Evolutionary conservation across 306 rosid genomes (phyloP), one percentile per base, ranked within the genome.

Genomic region (Parietaria judaica): DNA sequence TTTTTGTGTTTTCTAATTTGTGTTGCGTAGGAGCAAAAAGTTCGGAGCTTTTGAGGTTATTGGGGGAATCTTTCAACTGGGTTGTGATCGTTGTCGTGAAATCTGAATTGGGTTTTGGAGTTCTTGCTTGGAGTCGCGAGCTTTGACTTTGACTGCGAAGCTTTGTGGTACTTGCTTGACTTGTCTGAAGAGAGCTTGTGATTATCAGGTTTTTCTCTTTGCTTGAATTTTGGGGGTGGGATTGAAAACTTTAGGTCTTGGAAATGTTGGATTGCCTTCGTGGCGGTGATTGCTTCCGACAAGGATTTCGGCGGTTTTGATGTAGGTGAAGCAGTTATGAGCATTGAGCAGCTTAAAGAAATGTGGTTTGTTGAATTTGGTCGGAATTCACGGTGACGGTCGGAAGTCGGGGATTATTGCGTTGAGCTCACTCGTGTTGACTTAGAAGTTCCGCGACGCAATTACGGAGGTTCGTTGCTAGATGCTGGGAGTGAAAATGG

Each of bases 401-500:
- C 16, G 6, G 3, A 54, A 52, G 14, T 51, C 50, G 41, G 69
- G 31, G 63, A 51, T 51, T 64, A 56, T 67, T 16, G 47, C 49
- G 43, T 55, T 70, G 64, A 68, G 58, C 63, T 54, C 38, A 38
- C 56, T 50, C 58, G 72, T 48, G 56, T 37, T 63, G 54, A 56
- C 41, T 36, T 45, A n/a, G 2, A 9, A 14, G 37, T 65, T n/a
- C 16, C 54, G 38, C 54, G 70, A 45, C 58, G 44, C 61, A 70
- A 6, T 68, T 60, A 47, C 16, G 56, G 36, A 36, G 52, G 38
- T 54, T 71, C 66, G 55, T 65, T 51, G 62, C 31, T 23, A 23
- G 31, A 23, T 23, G 31, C 31, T 23, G 31, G 31, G 1, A 23
- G 53, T 79, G 54, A 74, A 70, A 71, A 80, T 86, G 90, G 83